Evolutionary conservation across 2,329 filamentous ascomycete genomes (phyloP), one percentile per base, ranked within the genome.

Genomic region (Coniella lustricola): DNA sequence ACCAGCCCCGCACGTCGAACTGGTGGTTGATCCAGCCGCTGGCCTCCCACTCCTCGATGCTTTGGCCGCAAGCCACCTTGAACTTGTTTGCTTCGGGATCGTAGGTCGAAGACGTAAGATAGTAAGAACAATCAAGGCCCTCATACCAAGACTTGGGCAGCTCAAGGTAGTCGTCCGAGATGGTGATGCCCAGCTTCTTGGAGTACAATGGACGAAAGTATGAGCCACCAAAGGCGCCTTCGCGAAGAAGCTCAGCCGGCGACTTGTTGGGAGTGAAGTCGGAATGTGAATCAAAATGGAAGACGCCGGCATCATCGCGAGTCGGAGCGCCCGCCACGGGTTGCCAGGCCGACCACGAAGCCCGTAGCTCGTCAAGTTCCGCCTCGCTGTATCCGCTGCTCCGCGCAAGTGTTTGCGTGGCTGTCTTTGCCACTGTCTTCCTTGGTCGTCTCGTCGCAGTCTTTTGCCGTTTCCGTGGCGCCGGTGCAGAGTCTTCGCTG

Each of bases 41-140:
- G 0, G 69, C 71, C 56, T 79, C 75, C 75, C 75, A 78, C 53
- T 75, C 68, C 55, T 77, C 74, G 38, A 77, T 77, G 14, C 61
- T 68, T 60, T 78, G 75, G 4, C 75, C 75, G 54, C 73, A 76
- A 3, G 67, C 55, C 3, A 76, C 74, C 48, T 70, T 70, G 60
- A 67, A 77, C 54, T 77, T 78, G 59, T 79, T 78, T 21, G 75
- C 61, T 2, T 68, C 68, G 0, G 73, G 55, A 40, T 74, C 61
- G 59, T 77, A 77, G 0, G 52, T 55, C 1, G 60, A 52, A 4
- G 57, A 67, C 1, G 65, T 69, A 9, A 77, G 61, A 51, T 67
- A 73, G 18, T 50, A 55, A 4, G 58, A 54, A 0, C 67, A 59
- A 43, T 68, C 61, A 3, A 77, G 57, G 0, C 66, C 67, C 2